Evolutionary conservation across 108 stramenopile species (phyloP).

Genomic region (Schizochytrium sp.): DNA sequence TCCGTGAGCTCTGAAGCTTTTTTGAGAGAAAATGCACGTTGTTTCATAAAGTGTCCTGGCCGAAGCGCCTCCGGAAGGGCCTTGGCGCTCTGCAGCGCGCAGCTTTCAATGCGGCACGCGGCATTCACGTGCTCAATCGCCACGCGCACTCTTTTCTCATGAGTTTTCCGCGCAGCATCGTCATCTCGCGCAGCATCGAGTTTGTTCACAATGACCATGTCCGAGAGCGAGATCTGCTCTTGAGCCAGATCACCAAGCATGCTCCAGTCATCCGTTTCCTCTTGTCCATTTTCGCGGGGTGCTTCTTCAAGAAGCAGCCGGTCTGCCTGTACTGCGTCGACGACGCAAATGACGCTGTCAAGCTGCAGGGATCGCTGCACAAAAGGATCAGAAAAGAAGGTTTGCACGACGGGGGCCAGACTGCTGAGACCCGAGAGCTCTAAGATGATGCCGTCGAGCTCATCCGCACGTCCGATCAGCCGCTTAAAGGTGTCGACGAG

Average conservation of each 20-base stretch:
- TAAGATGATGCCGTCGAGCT: constrained; percentile 84
- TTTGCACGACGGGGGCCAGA: constrained; percentile 90
- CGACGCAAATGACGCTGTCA: constrained; percentile 17
- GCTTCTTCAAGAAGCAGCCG: not conserved
- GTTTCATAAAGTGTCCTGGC: not conserved
- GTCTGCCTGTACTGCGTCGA: not conserved
- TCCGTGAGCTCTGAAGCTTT: not conserved
- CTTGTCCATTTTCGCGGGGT: not conserved
- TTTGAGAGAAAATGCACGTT: not conserved
- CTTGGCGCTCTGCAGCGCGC: not conserved
- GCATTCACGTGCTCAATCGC: not conserved
- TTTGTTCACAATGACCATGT: constrained; percentile 36
- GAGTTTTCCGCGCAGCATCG: not conserved
- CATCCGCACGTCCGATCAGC: constrained; percentile 68
- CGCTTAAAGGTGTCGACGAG: constrained; percentile 85
- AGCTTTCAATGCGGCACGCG: not conserved
- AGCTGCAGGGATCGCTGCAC: constrained; percentile 20
- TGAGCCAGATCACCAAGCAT: constrained; percentile 72
- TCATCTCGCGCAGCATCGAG: constrained; percentile 21
- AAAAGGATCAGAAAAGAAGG: constrained; percentile 42
- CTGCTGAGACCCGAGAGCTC: constrained; percentile 91
- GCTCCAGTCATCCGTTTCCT: constrained; percentile 40
- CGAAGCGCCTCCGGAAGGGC: not conserved
- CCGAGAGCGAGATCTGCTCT: constrained; percentile 73
- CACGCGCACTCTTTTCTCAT: not conserved